A percentile compares a stretch with the other conserved stretches of the same genome.
These are phyloP conservation scores for Yamadazyma diddensiae DNA, from an alignment of 1,139 yeast species.

Conservation along the genomic window DNA sequence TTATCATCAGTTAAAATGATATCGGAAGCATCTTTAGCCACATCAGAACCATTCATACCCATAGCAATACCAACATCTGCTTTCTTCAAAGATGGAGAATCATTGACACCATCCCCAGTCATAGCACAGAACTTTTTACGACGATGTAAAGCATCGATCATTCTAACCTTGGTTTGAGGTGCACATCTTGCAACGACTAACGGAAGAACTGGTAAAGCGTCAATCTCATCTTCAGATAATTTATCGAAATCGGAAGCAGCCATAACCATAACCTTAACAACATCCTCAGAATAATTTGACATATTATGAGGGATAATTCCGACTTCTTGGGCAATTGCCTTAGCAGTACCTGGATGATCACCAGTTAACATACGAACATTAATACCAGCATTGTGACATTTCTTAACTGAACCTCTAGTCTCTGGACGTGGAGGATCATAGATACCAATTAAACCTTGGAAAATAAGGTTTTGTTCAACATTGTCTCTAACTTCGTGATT, in stretches of 20 bases:
- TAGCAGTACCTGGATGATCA: constrained; percentile 81
- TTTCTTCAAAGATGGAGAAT: constrained; percentile 74
- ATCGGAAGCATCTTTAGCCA: constrained; percentile 78
- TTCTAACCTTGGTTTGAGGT: constrained; percentile 79
- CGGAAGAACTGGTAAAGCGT: constrained; percentile 66
- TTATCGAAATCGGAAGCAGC: constrained; percentile 72
- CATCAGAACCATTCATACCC: constrained; percentile 82
- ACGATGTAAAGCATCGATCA: constrained; percentile 80
- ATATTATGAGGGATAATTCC: constrained; percentile 76
- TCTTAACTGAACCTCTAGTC: constrained; percentile 63
- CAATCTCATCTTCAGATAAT: constrained; percentile 61
- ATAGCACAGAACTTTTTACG: constrained; percentile 70
- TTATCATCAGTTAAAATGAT: constrained; percentile 74
- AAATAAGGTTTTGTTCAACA: constrained; percentile 55
- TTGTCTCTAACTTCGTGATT: constrained; percentile 37
- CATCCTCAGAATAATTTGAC: constrained; percentile 59
- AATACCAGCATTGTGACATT: constrained; percentile 74
- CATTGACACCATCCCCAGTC: constrained; percentile 90
- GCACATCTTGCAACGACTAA: constrained; percentile 83
- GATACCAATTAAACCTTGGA: constrained; percentile 73
- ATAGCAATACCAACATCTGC: constrained; percentile 88
- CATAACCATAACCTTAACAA: constrained; percentile 69
- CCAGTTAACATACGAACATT: constrained; percentile 86
- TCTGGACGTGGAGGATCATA: constrained; percentile 82
- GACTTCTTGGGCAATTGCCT: constrained; percentile 80